Base-by-base conservation (phyloP, 176 grass and related monocot genomes). In the Ensete glaucum region DNA sequence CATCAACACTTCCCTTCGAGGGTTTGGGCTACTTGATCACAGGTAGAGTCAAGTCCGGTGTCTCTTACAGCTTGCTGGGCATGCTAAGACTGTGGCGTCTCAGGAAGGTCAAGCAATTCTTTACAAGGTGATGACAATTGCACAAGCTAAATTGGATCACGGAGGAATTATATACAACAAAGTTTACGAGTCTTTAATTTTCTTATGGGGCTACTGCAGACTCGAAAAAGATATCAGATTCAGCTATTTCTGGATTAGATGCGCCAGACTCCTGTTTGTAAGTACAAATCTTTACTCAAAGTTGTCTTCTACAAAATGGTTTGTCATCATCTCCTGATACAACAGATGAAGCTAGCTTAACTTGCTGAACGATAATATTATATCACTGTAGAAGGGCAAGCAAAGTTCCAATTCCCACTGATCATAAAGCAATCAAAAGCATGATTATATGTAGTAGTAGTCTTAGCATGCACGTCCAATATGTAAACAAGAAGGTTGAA, bases 231-330 rank as follows among this genome's bases (percentile, higher is more conserved):
- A 99, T 77, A 99, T 99, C 85, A 77, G 95, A 21, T 94, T 89
- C 95, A 99, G 84, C 88, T 99, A 99, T 81, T 99, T 99, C 86
- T 94, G 88, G 90, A 81, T 99, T 21, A 89, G 90, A 74, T 84
- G 90, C 53, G 70, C 82, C 0, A 81, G 88, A 27, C 90, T 99
- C 65, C 56, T 80, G 26, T 72, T 52, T 72, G 64, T 54, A 78
- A 68, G 62, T 54, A 68, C 11, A 62, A 13, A 74, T 56, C 21
- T 74, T 25, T 25, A 24, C 34, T 50, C 67, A 7, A 50, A 9
- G 22, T 70, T 9, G n/a, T 50, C 48, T 62, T 21, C 9, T 62
- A 21, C 2, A 19, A 19, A 19, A 15, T 8, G 15, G 13, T 62
- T 62, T 62, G 22, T 23, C 22, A 19, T n/a, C 7, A 15, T 19